These are phyloP conservation scores for Aspergillus proliferans DNA, from an alignment of 2,329 filamentous ascomycete genomes.

Conservation along the genomic window DNA sequence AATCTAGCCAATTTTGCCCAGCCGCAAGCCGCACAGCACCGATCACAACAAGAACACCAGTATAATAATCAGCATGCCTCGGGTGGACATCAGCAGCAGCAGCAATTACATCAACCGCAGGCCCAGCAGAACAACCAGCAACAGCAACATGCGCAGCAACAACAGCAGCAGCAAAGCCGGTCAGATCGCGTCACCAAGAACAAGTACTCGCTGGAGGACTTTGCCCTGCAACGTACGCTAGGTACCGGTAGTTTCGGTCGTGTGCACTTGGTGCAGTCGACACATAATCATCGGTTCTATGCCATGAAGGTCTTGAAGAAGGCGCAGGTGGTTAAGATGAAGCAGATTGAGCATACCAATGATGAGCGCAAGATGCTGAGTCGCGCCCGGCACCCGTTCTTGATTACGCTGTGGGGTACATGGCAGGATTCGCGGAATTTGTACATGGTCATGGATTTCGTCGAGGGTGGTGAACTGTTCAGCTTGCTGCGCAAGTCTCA, in stretches of 20 bases:
- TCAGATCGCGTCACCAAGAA: slow-evolving; percentile 73
- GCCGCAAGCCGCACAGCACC: too few relatives aligned
- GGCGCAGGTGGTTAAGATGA: slow-evolving; percentile 98
- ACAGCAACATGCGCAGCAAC: background rate
- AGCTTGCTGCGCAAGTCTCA: slow-evolving; percentile 87
- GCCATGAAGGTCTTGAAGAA: slow-evolving; percentile 99
- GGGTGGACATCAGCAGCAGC: slow-evolving; percentile 11
- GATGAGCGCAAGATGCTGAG: slow-evolving; percentile 94
- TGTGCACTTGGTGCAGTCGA: slow-evolving; percentile 93
- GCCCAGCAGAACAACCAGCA: background rate
- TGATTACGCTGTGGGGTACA: slow-evolving; percentile 96
- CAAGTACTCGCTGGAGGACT: slow-evolving; percentile 91
- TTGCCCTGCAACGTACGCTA: slow-evolving; percentile 80
- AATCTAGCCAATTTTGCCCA: slow-evolving; percentile 66
- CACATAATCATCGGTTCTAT: slow-evolving; percentile 97
- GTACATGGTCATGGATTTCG: slow-evolving; percentile 99
- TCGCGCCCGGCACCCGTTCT: slow-evolving; percentile 94
- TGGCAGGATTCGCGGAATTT: slow-evolving; percentile 93
- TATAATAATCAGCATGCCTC: slow-evolving; percentile 21
- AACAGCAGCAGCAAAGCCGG: slow-evolving; percentile 20
- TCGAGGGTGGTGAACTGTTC: slow-evolving; percentile 95
- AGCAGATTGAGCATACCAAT: slow-evolving; percentile 99
- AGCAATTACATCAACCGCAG: background rate
- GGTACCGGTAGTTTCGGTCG: slow-evolving; percentile 96
- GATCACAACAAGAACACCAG: background rate